phyloP scores from a whole-genome alignment of 1,284 basidiomycete genomes.

The Trichosporon asahii region DNA sequence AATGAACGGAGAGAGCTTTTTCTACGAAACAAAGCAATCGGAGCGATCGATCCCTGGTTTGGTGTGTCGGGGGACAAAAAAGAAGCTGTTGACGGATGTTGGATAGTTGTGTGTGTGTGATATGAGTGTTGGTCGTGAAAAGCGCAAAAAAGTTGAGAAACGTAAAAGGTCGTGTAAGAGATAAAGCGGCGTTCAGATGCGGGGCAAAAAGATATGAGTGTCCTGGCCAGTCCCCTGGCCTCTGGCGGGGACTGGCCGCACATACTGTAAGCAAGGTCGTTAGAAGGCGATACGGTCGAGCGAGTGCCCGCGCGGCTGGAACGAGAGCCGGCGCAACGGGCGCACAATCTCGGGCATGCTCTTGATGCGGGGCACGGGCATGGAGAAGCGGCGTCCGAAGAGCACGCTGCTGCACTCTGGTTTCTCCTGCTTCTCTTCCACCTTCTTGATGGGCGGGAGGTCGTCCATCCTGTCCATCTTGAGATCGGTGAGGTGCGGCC shows the following conservation, averaged over 20 bases:
- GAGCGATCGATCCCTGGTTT: too few relatives aligned
- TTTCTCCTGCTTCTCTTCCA: background rate
- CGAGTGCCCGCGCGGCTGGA: background rate
- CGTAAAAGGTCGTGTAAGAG: background rate
- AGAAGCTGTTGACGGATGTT: too few relatives aligned
- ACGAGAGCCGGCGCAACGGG: background rate
- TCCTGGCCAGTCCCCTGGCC: background rate
- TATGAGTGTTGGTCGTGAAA: background rate
- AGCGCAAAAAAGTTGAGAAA: too few relatives aligned
- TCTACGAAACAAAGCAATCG: background rate
- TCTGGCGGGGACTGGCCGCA: too few relatives aligned
- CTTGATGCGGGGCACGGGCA: conserved; percentile 4
- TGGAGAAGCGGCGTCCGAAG: background rate
- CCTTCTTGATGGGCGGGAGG: background rate
- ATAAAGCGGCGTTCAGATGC: too few relatives aligned
- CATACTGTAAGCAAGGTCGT: too few relatives aligned
- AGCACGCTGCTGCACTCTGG: background rate
- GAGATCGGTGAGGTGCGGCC: background rate
- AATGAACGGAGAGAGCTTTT: background rate
- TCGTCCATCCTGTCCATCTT: background rate
- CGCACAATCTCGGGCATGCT: conserved; percentile 7
- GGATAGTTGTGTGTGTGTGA: too few relatives aligned
- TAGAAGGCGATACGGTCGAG: conserved; percentile 2
- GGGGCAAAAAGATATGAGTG: too few relatives aligned
- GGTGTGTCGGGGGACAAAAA: too few relatives aligned